Evolutionary conservation across 1,284 basidiomycete genomes (phyloP), one percentile per base, ranked within the genome.

Genomic region (Grifola frondosa): DNA sequence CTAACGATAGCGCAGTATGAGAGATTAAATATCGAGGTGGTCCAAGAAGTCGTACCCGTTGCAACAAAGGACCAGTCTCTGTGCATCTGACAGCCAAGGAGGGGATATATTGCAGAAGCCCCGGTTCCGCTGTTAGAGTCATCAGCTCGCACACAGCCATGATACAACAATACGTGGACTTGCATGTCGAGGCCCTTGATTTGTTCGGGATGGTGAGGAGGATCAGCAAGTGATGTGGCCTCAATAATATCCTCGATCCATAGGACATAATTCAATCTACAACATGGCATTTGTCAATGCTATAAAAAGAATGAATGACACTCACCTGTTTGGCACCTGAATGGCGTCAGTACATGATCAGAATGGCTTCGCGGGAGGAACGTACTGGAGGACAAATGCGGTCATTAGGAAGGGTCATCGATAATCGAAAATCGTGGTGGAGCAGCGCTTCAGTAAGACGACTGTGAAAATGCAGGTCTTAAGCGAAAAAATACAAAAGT

Each of bases 71-170:
- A 53, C 74, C 86, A 88, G 2, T 58, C 60, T 2, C 73, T 61
- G 26, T 82, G 69, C 17, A 80, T 61, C 3, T 66, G 71, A 58
- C 84, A 86, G 0, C 78, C 78, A 0, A 98, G 74, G 1, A 97
- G 69, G 0, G 94, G 85, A 54, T 97, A 98, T 49, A 98, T 93
- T 0, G 82, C 89, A 0, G 90, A 88, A 7, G 93, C 84, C 1
- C 95, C 95, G 7, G 92, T 96, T 13, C 95, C 95, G 30, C 93
- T 95, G 21, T 15, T n/a, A 28, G 17, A 40, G 26, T 47, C 51
- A 24, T 23, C 19, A 26, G 15, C 4, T 20, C 16, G 13, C 8
- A 24, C 40, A 21, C n/a, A 35, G 7, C 16, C 22, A 41, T 23
- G 22, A 7, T 3, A n/a, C 20, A 45, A 30, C 2, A 26, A 37